Evolutionary conservation across 352 stramenopile species (phyloP).

Genomic region (Achlya hypogyna): DNA sequence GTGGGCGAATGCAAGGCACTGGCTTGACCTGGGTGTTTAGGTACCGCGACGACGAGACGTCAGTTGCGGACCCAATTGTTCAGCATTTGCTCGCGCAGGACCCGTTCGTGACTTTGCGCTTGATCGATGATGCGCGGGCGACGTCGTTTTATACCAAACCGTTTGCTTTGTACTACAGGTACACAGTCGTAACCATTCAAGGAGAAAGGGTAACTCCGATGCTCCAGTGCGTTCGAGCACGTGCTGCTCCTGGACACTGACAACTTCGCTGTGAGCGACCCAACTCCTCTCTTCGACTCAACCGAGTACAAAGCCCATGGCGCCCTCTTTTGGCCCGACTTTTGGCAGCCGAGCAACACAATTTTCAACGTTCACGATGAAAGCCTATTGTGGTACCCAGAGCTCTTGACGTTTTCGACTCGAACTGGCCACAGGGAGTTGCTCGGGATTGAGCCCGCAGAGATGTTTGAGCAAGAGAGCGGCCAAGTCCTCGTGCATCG

Average conservation of each 20-base stretch:
- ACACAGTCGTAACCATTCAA: neutral
- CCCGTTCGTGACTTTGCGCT: slow-evolving; percentile 39
- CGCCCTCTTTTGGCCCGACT: slow-evolving; percentile 81
- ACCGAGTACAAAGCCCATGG: slow-evolving; percentile 48
- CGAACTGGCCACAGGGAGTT: slow-evolving; percentile 20
- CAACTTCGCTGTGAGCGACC: slow-evolving; percentile 63
- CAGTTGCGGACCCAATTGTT: slow-evolving; percentile 42
- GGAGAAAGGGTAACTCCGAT: too few relatives aligned
- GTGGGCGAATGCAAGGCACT: neutral
- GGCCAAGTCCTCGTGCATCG: slow-evolving; percentile 68
- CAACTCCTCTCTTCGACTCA: slow-evolving; percentile 75
- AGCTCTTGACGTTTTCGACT: neutral
- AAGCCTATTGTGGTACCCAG: slow-evolving; percentile 40
- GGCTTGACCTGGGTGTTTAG: neutral
- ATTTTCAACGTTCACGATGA: slow-evolving; percentile 71
- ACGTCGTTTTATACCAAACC: slow-evolving; percentile 71
- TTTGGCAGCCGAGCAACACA: slow-evolving; percentile 57
- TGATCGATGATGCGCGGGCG: slow-evolving; percentile 46
- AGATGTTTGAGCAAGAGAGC: slow-evolving; percentile 83
- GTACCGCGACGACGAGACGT: slow-evolving; percentile 39
- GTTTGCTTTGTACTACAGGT: slow-evolving; percentile 65
- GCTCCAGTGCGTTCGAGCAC: slow-evolving; percentile 46
- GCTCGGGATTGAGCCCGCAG: slow-evolving; percentile 67
- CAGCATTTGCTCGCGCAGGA: slow-evolving; percentile 42
- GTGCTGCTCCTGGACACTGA: slow-evolving; percentile 75